Evolutionary conservation across 23 red algal genomes (phyloP).

Genomic region (Cyanidiococcus yangmingshanensis): DNA sequence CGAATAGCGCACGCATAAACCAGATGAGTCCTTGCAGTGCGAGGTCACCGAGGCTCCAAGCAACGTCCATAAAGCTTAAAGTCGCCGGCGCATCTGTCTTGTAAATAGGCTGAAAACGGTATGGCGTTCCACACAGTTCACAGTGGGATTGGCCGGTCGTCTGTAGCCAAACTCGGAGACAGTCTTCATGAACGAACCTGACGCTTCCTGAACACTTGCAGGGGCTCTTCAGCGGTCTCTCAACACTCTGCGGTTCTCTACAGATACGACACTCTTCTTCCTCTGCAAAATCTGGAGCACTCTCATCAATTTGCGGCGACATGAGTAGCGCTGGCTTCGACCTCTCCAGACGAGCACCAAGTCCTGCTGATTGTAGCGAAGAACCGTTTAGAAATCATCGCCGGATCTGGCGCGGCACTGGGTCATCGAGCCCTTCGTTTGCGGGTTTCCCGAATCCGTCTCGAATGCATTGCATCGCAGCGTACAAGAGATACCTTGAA

Average conservation of each 20-base stretch:
- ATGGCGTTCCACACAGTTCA: conserved; percentile 80
- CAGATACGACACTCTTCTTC: conserved; percentile 88
- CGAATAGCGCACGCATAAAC: background rate
- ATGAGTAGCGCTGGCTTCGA: too few relatives aligned
- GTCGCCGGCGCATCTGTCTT: conserved; percentile 52
- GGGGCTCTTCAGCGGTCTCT: conserved; percentile 71
- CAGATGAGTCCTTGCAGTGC: background rate
- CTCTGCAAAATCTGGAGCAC: too few relatives aligned
- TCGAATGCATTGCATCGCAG: too few relatives aligned
- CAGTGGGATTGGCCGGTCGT: conserved; percentile 59
- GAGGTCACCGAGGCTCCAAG: conserved; percentile 28
- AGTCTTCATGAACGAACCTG: conserved; percentile 85
- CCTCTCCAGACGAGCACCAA: too few relatives aligned
- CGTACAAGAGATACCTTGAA: too few relatives aligned
- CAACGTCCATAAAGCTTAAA: conserved; percentile 54
- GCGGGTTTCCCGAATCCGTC: too few relatives aligned
- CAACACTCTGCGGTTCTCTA: conserved; percentile 45
- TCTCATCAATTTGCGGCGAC: too few relatives aligned
- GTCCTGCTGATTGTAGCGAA: too few relatives aligned
- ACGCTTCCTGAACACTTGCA: conserved; percentile 88
- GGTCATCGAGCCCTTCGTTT: too few relatives aligned
- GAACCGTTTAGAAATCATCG: too few relatives aligned
- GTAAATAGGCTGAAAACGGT: conserved; percentile 77
- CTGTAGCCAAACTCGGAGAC: conserved; percentile 72
- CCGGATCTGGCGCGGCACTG: too few relatives aligned